These are phyloP conservation scores for Venturia nashicola DNA, from an alignment of 2,329 filamentous ascomycete species.

Conservation along the genomic window DNA sequence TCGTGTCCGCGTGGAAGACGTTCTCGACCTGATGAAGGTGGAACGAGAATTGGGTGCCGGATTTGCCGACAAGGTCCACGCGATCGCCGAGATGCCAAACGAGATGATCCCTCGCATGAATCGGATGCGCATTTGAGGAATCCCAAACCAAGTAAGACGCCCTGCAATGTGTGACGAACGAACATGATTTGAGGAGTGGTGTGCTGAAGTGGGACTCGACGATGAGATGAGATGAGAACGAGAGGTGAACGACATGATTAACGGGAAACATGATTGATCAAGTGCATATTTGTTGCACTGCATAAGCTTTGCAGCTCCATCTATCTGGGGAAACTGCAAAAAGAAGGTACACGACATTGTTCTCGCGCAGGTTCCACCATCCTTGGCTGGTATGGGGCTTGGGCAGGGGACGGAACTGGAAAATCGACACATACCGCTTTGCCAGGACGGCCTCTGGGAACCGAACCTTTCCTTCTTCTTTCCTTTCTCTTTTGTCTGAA, in stretches of 20 bases:
- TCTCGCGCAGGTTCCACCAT: not conserved
- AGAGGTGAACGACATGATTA: not conserved
- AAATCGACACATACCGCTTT: not conserved
- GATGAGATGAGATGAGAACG: not conserved
- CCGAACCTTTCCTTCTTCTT: not conserved
- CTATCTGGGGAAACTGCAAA: not conserved
- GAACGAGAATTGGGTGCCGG: not conserved
- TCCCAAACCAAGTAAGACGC: not conserved
- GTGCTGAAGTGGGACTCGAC: not conserved
- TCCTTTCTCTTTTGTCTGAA: not conserved
- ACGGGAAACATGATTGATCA: not conserved
- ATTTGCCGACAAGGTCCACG: not conserved
- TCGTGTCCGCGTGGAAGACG: not conserved
- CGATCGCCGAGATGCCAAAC: not conserved
- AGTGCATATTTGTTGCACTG: not conserved
- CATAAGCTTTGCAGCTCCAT: not conserved
- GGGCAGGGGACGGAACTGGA: not conserved
- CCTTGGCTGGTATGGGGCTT: not conserved
- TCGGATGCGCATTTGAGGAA: not conserved
- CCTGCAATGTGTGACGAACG: not conserved
- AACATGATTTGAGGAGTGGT: not conserved
- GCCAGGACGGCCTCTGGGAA: not conserved
- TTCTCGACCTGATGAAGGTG: not conserved
- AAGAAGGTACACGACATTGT: not conserved
- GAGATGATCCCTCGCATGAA: not conserved